These are phyloP conservation scores for Hydrangea macrophylla DNA, from an alignment of 148 eudicot species.

Conservation along the genomic window DNA sequence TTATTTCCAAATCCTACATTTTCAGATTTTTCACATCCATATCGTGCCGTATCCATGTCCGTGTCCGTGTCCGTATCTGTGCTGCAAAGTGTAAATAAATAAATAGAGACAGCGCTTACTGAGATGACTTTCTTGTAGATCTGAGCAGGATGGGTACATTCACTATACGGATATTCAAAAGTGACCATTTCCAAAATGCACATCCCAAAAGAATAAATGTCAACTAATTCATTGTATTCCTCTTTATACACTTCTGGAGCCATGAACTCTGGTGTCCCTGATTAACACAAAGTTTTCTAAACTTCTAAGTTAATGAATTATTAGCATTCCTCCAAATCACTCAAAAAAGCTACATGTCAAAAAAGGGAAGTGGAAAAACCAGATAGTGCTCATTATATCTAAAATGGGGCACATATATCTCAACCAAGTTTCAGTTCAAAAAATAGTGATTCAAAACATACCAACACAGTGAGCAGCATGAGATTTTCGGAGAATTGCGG, in stretches of 20 bases:
- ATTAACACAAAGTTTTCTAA: constrained; percentile 9
- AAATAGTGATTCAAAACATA: constrained; percentile 21
- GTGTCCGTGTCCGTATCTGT: too few relatives aligned
- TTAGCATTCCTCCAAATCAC: neutral
- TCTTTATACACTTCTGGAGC: constrained; percentile 88
- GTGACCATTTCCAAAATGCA: constrained; percentile 81
- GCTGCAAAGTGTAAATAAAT: too few relatives aligned
- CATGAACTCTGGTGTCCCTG: constrained; percentile 92
- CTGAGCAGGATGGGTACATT: constrained; percentile 78
- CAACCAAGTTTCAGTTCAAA: constrained; percentile 6
- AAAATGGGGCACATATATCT: neutral
- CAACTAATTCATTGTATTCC: constrained; percentile 81
- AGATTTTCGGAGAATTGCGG: constrained; percentile 77
- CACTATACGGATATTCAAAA: constrained; percentile 82
- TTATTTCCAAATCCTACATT: too few relatives aligned
- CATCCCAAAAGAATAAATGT: constrained; percentile 88
- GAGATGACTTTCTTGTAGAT: constrained; percentile 86
- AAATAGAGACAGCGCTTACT: constrained; percentile 42
- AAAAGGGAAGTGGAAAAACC: neutral
- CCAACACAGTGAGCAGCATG: constrained; percentile 93
- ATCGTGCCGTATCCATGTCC: too few relatives aligned
- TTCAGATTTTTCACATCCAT: too few relatives aligned
- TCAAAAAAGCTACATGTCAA: neutral
- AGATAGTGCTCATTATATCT: neutral
- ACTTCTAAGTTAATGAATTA: neutral